Evolutionary conservation across 495 filamentous ascomycete species (phyloP).

Genomic region (Podospora tetraspora): DNA sequence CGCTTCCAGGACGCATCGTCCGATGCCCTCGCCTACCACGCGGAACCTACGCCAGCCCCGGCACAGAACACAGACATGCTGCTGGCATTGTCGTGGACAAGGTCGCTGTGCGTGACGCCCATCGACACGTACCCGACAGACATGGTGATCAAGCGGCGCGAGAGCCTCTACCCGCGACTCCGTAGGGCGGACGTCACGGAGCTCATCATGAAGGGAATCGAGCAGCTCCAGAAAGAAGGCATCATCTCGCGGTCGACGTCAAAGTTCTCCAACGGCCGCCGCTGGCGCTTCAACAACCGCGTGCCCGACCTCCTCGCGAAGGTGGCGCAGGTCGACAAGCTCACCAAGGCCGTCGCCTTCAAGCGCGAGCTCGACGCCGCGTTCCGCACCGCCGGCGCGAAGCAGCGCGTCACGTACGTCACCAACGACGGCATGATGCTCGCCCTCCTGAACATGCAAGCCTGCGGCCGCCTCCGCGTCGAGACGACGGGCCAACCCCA

Average conservation of each 20-base stretch:
- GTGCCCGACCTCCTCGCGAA: conserved; percentile 49
- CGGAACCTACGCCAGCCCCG: conserved; percentile 11
- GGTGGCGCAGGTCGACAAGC: conserved; percentile 39
- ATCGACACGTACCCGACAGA: conserved; percentile 33
- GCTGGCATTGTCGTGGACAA: conserved; percentile 30
- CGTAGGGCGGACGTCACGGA: conserved; percentile 32
- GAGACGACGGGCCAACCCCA: conserved; percentile 53
- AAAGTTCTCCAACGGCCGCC: conserved; percentile 49
- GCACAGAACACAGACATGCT: conserved; percentile 15
- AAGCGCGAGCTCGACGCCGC: conserved; percentile 54
- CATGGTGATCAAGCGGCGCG: conserved; percentile 34
- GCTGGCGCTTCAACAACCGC: conserved; percentile 54
- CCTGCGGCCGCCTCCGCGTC: conserved; percentile 52
- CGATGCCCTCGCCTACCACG: conserved; percentile 24
- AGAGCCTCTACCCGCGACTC: conserved; percentile 27
- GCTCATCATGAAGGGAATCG: conserved; percentile 52
- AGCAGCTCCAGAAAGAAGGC: conserved; percentile 53
- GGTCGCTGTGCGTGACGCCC: conserved; percentile 31
- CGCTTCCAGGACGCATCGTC: conserved; percentile 41
- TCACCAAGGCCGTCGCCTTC: conserved; percentile 51
- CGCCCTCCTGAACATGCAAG: conserved; percentile 63
- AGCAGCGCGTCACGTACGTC: conserved; percentile 37
- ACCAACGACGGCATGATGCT: conserved; percentile 64
- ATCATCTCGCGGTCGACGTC: conserved; percentile 54
- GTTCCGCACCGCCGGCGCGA: conserved; percentile 36